Evolutionary conservation across 192 early-diverging fungal genomes (phyloP).

Genomic region (Coemansia sp.): DNA sequence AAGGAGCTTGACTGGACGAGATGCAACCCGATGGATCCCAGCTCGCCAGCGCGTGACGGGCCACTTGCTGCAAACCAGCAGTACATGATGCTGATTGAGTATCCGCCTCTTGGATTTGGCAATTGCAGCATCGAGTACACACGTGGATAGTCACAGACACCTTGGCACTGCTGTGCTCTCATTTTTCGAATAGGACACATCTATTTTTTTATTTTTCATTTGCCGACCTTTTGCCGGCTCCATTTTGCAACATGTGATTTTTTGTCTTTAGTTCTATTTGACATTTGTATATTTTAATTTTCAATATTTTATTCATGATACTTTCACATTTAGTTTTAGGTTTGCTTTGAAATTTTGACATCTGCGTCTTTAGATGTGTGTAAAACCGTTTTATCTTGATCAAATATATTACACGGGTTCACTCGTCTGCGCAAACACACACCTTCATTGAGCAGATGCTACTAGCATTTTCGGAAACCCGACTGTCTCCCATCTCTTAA

Average conservation of each 20-base stretch:
- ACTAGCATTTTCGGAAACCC: no score
- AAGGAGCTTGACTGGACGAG: slow-evolving; percentile 1
- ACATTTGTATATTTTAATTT: neutral
- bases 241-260: no score
- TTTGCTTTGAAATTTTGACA: no score
- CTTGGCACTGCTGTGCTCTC: neutral
- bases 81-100: slow-evolving; percentile 4
- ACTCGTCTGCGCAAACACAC: no score
- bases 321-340: neutral
- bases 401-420: no score
- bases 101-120: slow-evolving; percentile 1
- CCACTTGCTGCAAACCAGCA: neutral
- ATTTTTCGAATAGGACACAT: neutral
- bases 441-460: no score
- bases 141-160: neutral
- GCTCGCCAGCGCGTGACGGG: neutral
- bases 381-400: no score
- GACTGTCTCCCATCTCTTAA: no score
- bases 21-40: neutral
- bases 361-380: no score
- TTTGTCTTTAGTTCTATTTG: neutral
- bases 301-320: neutral
- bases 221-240: no score
- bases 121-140: slow-evolving; percentile 1
- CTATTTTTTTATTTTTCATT: no score